These are phyloP conservation scores for Begonia masoniana DNA, from an alignment of 306 rosid genomes.

Conservation along the genomic window DNA sequence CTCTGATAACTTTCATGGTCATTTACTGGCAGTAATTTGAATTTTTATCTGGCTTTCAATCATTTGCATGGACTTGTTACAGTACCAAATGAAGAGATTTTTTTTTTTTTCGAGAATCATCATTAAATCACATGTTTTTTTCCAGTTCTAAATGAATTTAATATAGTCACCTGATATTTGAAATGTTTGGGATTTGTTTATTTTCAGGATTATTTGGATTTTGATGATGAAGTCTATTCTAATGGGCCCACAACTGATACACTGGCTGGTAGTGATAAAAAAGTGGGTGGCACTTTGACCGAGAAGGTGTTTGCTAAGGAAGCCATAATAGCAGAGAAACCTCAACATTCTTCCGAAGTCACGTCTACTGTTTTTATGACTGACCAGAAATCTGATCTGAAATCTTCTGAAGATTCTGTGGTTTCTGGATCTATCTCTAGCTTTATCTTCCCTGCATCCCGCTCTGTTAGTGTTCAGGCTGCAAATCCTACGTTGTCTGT, in stretches of 20 bases:
- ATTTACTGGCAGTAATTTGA: too few species aligned
- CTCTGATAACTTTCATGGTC: too few species aligned
- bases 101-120: too few species aligned
- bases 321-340: conserved; percentile 16
- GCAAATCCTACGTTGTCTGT: conserved; percentile 10
- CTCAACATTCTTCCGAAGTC: conserved; percentile 18
- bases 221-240: conserved; percentile 48
- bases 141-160: too few species aligned
- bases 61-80: too few species aligned
- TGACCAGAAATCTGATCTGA: conserved; percentile 17
- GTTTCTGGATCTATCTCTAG: conserved; percentile 21
- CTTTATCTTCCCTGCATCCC: conserved; percentile 4
- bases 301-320: conserved; percentile 20
- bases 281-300: conserved; percentile 12
- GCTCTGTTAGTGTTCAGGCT: conserved; percentile 7
- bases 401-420: conserved; percentile 19
- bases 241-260: conserved; percentile 26
- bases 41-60: too few species aligned
- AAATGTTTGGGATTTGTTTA: background rate
- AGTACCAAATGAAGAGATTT: too few species aligned
- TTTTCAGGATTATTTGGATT: conserved; percentile 51
- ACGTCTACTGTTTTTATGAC: conserved; percentile 14
- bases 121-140: too few species aligned
- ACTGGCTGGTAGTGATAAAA: conserved; percentile 24
- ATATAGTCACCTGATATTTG: too few species aligned